phyloP scores from a whole-genome alignment of 177 flowering plant genomes.

The Tripterygium wilfordii region DNA sequence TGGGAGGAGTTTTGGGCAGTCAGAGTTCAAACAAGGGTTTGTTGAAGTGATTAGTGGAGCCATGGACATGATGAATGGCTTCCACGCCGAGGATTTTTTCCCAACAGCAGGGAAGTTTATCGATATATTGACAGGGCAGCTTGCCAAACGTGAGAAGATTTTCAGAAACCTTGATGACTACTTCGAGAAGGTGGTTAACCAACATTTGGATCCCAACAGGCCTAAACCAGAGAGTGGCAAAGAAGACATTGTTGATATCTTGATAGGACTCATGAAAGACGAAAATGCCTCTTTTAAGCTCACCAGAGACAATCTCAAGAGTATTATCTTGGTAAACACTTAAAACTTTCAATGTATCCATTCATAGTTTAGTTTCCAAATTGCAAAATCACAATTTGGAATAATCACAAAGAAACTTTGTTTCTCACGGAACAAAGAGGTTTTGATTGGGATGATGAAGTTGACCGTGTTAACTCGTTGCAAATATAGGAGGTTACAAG shows the following conservation, averaged over 20 bases:
- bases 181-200: not conserved
- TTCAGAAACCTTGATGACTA: not conserved
- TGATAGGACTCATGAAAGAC: not conserved
- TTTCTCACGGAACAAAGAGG: too few species aligned
- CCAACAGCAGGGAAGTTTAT: not conserved
- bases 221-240: not conserved
- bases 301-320: not conserved
- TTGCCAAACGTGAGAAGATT: conserved; percentile 1
- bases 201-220: conserved; percentile 5
- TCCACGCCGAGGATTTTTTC: conserved; percentile 5
- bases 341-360: not conserved
- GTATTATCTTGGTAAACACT: conserved; percentile 2
- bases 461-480: too few species aligned
- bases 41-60: not conserved
- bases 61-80: not conserved
- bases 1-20: not conserved
- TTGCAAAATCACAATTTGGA: too few species aligned
- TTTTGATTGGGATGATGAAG: too few species aligned
- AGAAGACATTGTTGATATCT: conserved; percentile 8
- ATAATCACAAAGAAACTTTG: too few species aligned
- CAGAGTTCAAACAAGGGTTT: not conserved
- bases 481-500: too few species aligned
- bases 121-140: conserved; percentile 1
- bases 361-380: too few species aligned
- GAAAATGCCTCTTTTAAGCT: not conserved